Evolutionary conservation across 345 rosid genomes (phyloP).

Genomic region (Gossypium sturtianum): DNA sequence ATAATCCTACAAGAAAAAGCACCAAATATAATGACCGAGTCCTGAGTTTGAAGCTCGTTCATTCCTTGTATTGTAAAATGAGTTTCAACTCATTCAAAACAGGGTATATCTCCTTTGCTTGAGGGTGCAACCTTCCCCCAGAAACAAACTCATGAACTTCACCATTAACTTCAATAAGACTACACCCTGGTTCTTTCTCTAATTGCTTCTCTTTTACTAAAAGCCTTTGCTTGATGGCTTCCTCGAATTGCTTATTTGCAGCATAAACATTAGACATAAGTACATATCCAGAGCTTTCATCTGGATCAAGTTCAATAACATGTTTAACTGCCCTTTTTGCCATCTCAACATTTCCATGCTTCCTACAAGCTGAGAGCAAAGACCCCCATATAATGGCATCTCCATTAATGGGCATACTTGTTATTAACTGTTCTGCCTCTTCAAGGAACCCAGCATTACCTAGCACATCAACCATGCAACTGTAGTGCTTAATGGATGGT

Average conservation of each 20-base stretch:
- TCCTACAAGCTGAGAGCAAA: conserved; percentile 56
- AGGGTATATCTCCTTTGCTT: conserved; percentile 44
- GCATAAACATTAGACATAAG: conserved; percentile 70
- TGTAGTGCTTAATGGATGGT: conserved; percentile 66
- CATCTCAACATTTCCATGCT: conserved; percentile 43
- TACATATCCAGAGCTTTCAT: conserved; percentile 55
- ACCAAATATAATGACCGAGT: neutral
- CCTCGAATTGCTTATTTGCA: conserved; percentile 36
- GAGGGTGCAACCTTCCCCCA: conserved; percentile 57
- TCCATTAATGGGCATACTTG: conserved; percentile 43
- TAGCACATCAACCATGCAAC: conserved; percentile 29
- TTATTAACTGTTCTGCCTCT: conserved; percentile 60
- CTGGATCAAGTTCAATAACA: conserved; percentile 43
- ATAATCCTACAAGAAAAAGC: neutral
- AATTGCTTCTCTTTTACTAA: conserved; percentile 46
- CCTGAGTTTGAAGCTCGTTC: neutral
- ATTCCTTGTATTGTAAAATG: neutral
- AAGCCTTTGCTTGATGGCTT: conserved; percentile 53
- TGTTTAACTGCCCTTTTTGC: conserved; percentile 50
- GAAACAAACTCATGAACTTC: conserved; percentile 79
- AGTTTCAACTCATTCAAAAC: conserved; percentile 32
- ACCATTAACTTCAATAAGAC: conserved; percentile 64
- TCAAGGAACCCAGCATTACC: conserved; percentile 56
- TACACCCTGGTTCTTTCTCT: conserved; percentile 68
- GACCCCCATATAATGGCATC: conserved; percentile 65